Conservation (phyloP, 148 eudicot genomes). For the Amaranthus hypochondriacus region DNA sequence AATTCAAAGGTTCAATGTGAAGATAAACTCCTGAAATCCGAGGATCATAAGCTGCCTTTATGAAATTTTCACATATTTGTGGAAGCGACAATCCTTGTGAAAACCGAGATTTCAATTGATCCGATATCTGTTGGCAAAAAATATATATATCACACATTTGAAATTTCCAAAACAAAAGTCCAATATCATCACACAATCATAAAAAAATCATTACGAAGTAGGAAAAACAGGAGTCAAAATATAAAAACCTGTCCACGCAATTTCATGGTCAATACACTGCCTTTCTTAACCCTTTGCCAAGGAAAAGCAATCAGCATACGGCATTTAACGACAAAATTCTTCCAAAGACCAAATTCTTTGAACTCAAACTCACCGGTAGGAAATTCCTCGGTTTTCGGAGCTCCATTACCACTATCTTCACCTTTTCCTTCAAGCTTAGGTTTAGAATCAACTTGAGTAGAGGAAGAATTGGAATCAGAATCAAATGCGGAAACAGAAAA, state of each 20-base stretch:
- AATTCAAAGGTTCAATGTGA: slow-evolving; percentile 70
- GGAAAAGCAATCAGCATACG: slow-evolving; percentile 75
- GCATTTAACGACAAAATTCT: slow-evolving; percentile 54
- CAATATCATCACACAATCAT: not conserved
- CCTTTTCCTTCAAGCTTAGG: slow-evolving; percentile 1
- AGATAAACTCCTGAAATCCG: slow-evolving; percentile 82
- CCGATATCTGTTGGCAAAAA: slow-evolving; percentile 51
- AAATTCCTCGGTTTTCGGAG: slow-evolving; percentile 26
- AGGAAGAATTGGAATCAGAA: slow-evolving; percentile 17
- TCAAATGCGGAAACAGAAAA: slow-evolving; percentile 24
- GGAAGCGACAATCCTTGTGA: slow-evolving; percentile 77
- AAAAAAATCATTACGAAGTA: not conserved
- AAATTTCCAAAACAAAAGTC: too few species aligned
- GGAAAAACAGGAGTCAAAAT: not conserved
- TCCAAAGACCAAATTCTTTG: slow-evolving; percentile 48
- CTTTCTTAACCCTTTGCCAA: slow-evolving; percentile 72
- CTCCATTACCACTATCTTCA: slow-evolving; percentile 11
- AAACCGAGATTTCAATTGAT: slow-evolving; percentile 74
- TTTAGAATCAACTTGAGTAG: not conserved
- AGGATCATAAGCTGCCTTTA: slow-evolving; percentile 94
- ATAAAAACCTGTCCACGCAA: slow-evolving; percentile 79
- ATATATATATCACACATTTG: too few species aligned
- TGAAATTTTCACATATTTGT: slow-evolving; percentile 85
- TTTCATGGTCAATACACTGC: slow-evolving; percentile 72
- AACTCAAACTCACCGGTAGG: slow-evolving; percentile 81